These are phyloP conservation scores for Cyberlindnera maclurae DNA, from an alignment of 805 yeast genomes.

Conservation along the genomic window DNA sequence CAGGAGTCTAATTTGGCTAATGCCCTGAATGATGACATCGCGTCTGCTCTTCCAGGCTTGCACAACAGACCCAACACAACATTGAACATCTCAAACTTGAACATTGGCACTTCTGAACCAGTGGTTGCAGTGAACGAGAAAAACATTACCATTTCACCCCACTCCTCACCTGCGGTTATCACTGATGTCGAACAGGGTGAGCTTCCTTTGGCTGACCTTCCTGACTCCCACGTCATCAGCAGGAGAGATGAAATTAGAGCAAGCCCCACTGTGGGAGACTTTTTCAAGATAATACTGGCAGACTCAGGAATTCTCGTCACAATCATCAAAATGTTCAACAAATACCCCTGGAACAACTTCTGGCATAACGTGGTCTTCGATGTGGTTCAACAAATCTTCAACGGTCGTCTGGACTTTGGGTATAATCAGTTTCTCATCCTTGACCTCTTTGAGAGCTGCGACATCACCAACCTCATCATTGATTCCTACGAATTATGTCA, in stretches of 20 bases:
- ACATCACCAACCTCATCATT: constrained; percentile 56
- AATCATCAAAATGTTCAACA: constrained; percentile 61
- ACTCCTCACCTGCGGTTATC: constrained; percentile 10
- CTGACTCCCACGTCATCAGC: not conserved
- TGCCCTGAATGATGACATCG: constrained; percentile 24
- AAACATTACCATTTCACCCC: constrained; percentile 22
- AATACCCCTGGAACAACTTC: constrained; percentile 78
- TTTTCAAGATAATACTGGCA: constrained; percentile 56
- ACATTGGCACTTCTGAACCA: constrained; percentile 25
- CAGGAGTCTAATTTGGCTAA: constrained; percentile 20
- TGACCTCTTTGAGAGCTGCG: constrained; percentile 54
- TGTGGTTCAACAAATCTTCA: constrained; percentile 72
- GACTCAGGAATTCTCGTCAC: constrained; percentile 56
- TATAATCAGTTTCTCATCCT: constrained; percentile 55
- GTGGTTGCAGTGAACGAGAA: constrained; percentile 23
- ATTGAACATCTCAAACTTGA: constrained; percentile 18
- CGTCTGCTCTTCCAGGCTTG: not conserved
- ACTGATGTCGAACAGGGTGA: constrained; percentile 6
- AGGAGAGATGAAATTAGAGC: constrained; percentile 32
- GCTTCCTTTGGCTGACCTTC: constrained; percentile 8
- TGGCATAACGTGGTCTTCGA: constrained; percentile 84
- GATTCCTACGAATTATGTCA: constrained; percentile 55
- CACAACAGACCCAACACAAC: constrained; percentile 1
- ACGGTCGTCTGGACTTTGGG: constrained; percentile 68
- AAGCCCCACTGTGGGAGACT: constrained; percentile 64